phyloP scores from a whole-genome alignment of 2,329 filamentous ascomycete species.

The Calcarisporium arbuscula region DNA sequence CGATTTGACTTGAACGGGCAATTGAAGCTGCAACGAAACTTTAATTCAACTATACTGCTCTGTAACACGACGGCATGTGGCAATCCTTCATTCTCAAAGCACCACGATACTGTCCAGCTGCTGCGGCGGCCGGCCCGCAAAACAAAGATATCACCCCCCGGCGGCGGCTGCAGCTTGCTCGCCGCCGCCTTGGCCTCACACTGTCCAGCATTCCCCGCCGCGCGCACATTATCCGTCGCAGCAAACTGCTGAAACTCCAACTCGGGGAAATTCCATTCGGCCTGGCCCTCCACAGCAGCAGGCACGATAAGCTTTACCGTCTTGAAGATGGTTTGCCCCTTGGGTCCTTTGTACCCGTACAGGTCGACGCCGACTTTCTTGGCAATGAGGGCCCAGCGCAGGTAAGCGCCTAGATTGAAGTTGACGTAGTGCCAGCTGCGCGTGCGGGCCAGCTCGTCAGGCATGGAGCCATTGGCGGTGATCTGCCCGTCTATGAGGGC shows the following conservation, averaged over 20 bases:
- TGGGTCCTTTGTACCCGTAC: constrained; percentile 11
- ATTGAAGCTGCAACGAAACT: too few relatives aligned
- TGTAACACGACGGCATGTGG: too few relatives aligned
- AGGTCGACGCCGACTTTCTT: constrained; percentile 13
- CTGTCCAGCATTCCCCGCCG: constrained; percentile 13
- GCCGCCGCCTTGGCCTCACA: constrained; percentile 9
- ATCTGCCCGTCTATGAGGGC: constrained; percentile 12
- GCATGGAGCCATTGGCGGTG: constrained; percentile 13
- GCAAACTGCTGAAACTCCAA: constrained; percentile 13
- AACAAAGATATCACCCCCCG: constrained; percentile 14
- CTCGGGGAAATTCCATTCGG: constrained; percentile 14
- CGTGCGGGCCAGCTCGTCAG: constrained; percentile 16
- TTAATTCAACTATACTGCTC: too few relatives aligned
- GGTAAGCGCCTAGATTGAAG: constrained; percentile 15
- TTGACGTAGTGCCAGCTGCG: constrained; percentile 20
- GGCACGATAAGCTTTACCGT: constrained; percentile 16
- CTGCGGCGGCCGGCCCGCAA: constrained; percentile 16
- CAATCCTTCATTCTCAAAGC: too few relatives aligned
- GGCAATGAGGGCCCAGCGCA: constrained; percentile 10
- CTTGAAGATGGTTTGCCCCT: constrained; percentile 12
- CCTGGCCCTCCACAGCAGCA: constrained; percentile 9
- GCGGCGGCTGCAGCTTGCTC: constrained; percentile 10
- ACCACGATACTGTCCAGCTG: constrained; percentile 14
- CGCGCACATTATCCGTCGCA: constrained; percentile 15
- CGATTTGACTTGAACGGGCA: too few relatives aligned